These are phyloP conservation scores for Sanguinoderma infundibulare DNA, from an alignment of 1,284 basidiomycete genomes.

Conservation along the genomic window DNA sequence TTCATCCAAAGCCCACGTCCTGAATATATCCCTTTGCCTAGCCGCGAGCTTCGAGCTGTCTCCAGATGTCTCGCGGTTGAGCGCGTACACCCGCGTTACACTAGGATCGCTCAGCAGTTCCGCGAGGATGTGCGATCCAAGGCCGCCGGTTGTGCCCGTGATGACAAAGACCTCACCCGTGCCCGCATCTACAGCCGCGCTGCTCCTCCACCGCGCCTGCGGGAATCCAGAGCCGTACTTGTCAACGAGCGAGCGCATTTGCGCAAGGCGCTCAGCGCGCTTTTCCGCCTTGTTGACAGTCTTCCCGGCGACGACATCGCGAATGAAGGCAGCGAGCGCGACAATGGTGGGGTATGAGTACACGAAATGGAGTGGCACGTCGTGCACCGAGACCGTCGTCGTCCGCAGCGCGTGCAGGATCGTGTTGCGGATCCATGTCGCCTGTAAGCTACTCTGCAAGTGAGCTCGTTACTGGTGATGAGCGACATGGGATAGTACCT, in stretches of 20 bases:
- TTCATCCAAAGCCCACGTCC: constrained; percentile 25
- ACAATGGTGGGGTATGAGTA: constrained; percentile 38
- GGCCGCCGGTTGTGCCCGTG: constrained; percentile 42
- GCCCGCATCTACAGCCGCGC: background rate
- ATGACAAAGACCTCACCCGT: constrained; percentile 36
- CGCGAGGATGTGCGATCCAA: constrained; percentile 38
- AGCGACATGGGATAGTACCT: constrained; percentile 28
- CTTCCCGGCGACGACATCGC: constrained; percentile 4
- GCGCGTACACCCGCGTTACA: constrained; percentile 36
- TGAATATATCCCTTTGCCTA: constrained; percentile 36
- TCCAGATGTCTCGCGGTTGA: constrained; percentile 34
- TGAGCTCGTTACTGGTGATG: background rate
- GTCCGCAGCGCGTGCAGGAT: constrained; percentile 32
- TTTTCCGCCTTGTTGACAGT: constrained; percentile 7
- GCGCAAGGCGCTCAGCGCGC: constrained; percentile 3
- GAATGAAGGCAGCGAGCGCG: constrained; percentile 27
- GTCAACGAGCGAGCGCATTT: constrained; percentile 25
- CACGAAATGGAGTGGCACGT: constrained; percentile 32
- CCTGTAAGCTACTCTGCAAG: constrained; percentile 32
- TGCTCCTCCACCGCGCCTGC: background rate
- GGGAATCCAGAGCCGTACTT: constrained; percentile 33
- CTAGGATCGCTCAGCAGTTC: constrained; percentile 27
- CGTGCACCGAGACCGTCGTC: constrained; percentile 21
- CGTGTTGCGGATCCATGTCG: constrained; percentile 42
- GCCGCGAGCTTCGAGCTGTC: constrained; percentile 10